These are phyloP conservation scores for Boletus tylopilopsis DNA, from an alignment of 768 basidiomycete species.

Conservation along the genomic window DNA sequence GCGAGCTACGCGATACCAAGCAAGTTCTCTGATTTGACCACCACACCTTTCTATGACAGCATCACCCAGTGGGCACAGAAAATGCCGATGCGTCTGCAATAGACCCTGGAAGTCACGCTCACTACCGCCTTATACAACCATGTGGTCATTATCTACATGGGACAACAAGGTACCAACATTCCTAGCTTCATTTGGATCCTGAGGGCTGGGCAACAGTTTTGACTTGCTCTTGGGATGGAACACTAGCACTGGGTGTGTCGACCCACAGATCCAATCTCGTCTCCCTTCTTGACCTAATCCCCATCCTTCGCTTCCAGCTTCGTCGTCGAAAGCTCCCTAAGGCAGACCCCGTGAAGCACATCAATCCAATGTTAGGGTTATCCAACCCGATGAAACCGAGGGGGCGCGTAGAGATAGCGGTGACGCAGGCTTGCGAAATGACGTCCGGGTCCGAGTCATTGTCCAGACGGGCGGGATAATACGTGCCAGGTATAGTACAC, in stretches of 20 bases:
- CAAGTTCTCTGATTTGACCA: too few species aligned
- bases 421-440: slow-evolving; percentile 36
- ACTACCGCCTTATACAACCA: too few species aligned
- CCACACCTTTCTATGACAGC: too few species aligned
- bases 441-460: too few species aligned
- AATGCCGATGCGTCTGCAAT: too few species aligned
- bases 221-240: slow-evolving; percentile 36
- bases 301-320: slow-evolving; percentile 45
- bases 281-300: slow-evolving; percentile 46
- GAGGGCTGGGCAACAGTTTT: slow-evolving; percentile 8
- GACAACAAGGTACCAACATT: not conserved
- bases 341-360: slow-evolving; percentile 57
- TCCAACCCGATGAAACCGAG: slow-evolving; percentile 58
- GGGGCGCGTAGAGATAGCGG: slow-evolving; percentile 46
- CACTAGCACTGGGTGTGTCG: slow-evolving; percentile 43
- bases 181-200: not conserved
- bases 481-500: too few species aligned
- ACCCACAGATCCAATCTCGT: slow-evolving; percentile 59
- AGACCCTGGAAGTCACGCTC: too few species aligned
- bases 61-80: too few species aligned
- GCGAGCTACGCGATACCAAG: too few species aligned
- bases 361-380: slow-evolving; percentile 49
- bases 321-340: slow-evolving; percentile 63
- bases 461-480: too few species aligned
- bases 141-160: not conserved